Conservation (phyloP, 768 basidiomycete species). For the Tylopilus subfusipes region DNA sequence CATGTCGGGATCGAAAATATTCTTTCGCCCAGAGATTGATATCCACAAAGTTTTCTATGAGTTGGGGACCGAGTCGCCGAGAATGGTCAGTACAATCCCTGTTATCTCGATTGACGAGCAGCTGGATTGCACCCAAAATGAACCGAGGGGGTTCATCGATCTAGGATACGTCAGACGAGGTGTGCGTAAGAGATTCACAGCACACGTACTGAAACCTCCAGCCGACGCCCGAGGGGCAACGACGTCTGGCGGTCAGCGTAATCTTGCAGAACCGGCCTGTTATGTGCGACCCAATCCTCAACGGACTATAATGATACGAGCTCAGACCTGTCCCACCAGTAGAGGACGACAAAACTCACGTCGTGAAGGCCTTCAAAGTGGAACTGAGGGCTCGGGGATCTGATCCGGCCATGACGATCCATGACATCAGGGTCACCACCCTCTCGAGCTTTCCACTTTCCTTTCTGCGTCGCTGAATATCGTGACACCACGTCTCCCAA, state of each 20-base stretch:
- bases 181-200: not conserved
- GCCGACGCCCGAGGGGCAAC: conserved; percentile 23
- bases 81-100: conserved; percentile 7
- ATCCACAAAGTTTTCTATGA: conserved; percentile 31
- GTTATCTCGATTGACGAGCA: conserved; percentile 29
- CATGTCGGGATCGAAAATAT: conserved; percentile 26
- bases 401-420: not conserved
- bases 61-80: conserved; percentile 26
- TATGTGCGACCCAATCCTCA: conserved; percentile 24
- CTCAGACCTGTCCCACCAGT: not conserved
- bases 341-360: conserved; percentile 5
- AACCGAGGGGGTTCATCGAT: conserved; percentile 24
- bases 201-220: conserved; percentile 23
- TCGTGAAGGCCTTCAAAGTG: not conserved
- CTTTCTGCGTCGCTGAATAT: conserved; percentile 13
- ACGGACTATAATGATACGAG: conserved; percentile 7
- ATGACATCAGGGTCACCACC: not conserved
- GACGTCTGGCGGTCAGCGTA: conserved; percentile 28
- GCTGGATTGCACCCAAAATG: conserved; percentile 25
- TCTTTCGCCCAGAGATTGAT: conserved; percentile 26
- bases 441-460: conserved; percentile 9
- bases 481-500: not conserved
- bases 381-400: conserved; percentile 3
- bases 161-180: conserved; percentile 11
- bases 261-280: conserved; percentile 21